Conservation (phyloP, 148 eudicot species). For the Camellia japonica region DNA sequence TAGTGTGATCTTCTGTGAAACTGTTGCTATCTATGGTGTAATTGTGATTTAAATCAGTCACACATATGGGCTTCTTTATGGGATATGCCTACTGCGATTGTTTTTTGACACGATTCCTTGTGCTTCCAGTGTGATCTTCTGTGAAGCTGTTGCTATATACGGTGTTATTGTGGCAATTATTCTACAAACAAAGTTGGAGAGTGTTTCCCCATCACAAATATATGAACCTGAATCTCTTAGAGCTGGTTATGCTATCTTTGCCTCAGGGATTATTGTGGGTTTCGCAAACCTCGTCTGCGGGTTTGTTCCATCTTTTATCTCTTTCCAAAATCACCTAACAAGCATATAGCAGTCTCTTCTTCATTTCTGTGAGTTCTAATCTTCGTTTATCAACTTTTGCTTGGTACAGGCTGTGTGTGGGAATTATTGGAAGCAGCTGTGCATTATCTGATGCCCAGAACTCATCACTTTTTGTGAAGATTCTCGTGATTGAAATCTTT, state of each 20-base stretch:
- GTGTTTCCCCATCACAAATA: conserved; percentile 67
- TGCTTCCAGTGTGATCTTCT: conserved; percentile 80
- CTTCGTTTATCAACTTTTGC: neutral
- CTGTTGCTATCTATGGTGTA: neutral
- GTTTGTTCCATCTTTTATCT: conserved; percentile 38
- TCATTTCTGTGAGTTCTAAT: neutral
- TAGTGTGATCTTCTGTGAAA: neutral
- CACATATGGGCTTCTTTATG: neutral
- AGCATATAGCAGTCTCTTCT: neutral
- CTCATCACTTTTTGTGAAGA: conserved; percentile 92
- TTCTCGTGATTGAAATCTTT: conserved; percentile 91
- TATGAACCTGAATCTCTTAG: conserved; percentile 79
- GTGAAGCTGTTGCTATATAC: conserved; percentile 99
- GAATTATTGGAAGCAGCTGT: conserved; percentile 98
- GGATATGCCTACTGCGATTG: neutral
- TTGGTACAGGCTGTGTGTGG: conserved; percentile 76
- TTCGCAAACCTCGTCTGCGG: conserved; percentile 98
- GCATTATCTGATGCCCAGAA: conserved; percentile 98
- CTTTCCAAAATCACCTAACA: neutral
- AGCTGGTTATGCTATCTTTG: conserved; percentile 97
- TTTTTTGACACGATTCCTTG: neutral
- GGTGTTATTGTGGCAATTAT: conserved; percentile 99
- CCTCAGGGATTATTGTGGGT: conserved; percentile 93
- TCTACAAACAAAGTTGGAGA: conserved; percentile 92
- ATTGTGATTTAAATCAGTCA: neutral